phyloP scores from a whole-genome alignment of 371 early-diverging fungal species.

The Mortierella sp. region DNA sequence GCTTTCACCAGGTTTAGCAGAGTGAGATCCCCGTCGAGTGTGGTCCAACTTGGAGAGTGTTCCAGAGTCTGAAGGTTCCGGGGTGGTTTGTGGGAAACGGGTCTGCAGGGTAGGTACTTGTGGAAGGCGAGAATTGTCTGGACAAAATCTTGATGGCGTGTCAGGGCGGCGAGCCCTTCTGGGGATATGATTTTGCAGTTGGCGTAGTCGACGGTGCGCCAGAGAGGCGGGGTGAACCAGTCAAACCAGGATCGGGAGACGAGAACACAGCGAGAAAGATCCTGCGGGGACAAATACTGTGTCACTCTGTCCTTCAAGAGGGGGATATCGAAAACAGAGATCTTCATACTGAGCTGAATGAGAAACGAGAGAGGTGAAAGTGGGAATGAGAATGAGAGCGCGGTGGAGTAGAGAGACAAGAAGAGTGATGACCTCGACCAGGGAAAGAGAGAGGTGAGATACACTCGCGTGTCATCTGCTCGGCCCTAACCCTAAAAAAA shows the following conservation, averaged over 20 bases:
- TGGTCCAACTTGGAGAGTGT: background rate
- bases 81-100: background rate
- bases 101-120: background rate
- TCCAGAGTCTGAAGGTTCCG: background rate
- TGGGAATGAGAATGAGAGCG: background rate
- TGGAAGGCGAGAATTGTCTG: background rate
- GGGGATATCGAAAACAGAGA: no score
- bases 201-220: background rate
- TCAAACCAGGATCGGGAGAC: background rate
- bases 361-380: background rate
- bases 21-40: background rate
- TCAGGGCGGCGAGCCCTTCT: background rate
- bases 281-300: background rate
- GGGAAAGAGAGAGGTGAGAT: no score
- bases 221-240: slow-evolving; percentile 2
- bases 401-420: no score
- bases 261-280: background rate
- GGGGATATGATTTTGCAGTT: background rate
- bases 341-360: no score
- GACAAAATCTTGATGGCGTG: background rate
- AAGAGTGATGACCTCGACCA: no score
- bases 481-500: no score
- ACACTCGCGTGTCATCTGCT: no score
- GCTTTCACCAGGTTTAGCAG: background rate
- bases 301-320: no score